Conservation (phyloP, 2,329 filamentous ascomycete species). For the Penicillium fuscoglaucum region DNA sequence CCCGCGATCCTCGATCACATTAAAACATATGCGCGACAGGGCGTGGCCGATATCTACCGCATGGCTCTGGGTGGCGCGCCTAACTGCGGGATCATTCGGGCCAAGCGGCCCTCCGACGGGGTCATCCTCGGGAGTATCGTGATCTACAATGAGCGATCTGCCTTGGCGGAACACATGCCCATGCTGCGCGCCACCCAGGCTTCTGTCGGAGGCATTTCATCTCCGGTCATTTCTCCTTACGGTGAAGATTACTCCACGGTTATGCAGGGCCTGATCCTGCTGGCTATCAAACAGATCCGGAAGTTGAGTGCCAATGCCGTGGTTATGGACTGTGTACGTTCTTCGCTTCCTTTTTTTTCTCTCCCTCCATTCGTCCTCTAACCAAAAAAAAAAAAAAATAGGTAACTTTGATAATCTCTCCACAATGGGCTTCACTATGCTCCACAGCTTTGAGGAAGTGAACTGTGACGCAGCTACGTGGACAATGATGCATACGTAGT, state of each 20-base stretch:
- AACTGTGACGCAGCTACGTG: slow-evolving; percentile 66
- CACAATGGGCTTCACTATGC: slow-evolving; percentile 75
- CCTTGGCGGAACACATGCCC: slow-evolving; percentile 69
- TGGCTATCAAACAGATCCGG: slow-evolving; percentile 81
- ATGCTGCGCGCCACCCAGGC: slow-evolving; percentile 61
- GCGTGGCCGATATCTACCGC: slow-evolving; percentile 76
- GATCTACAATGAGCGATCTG: slow-evolving; percentile 70
- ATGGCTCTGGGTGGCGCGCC: slow-evolving; percentile 70
- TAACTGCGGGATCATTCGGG: slow-evolving; percentile 78
- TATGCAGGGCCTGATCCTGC: slow-evolving; percentile 75
- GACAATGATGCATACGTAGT: slow-evolving; percentile 53
- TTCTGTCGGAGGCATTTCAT: slow-evolving; percentile 71
- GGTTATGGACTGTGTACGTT: slow-evolving; percentile 75
- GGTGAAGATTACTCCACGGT: slow-evolving; percentile 68
- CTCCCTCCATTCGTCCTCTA: slow-evolving; percentile 15
- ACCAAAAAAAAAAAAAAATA: slow-evolving; percentile 34
- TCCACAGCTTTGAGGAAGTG: slow-evolving; percentile 81
- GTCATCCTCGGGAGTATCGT: slow-evolving; percentile 76
- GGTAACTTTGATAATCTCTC: slow-evolving; percentile 70
- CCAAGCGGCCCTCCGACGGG: slow-evolving; percentile 68
- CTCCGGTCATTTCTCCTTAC: slow-evolving; percentile 70
- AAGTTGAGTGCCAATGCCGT: slow-evolving; percentile 71
- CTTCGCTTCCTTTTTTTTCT: slow-evolving; percentile 1
- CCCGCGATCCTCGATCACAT: slow-evolving; percentile 74
- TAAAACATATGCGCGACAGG: slow-evolving; percentile 70